A percentile compares a stretch with the other conserved stretches of the same genome.
Evolutionary conservation across 805 yeast genomes (phyloP).

Genomic region (Lipomyces yamadae): DNA sequence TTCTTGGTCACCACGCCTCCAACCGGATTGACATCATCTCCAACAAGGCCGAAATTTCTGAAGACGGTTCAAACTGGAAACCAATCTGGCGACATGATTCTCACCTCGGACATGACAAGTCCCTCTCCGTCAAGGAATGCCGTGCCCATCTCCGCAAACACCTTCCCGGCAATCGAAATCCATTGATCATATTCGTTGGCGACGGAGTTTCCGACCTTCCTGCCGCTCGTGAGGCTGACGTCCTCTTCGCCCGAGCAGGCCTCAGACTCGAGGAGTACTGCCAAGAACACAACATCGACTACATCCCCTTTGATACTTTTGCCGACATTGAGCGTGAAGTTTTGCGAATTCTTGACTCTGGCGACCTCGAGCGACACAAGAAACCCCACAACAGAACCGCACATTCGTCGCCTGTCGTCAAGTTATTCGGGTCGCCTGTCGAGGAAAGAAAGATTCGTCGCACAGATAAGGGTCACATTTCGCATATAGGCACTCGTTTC

Average conservation of each 20-base stretch:
- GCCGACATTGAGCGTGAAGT: conserved; percentile 48
- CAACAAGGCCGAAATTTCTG: conserved; percentile 48
- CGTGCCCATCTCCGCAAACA: conserved; percentile 37
- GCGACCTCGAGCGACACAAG: conserved; percentile 34
- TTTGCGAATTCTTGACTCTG: conserved; percentile 33
- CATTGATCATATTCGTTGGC: conserved; percentile 59
- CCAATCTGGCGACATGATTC: conserved; percentile 52
- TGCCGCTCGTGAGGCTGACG: conserved; percentile 53
- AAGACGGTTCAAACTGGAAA: conserved; percentile 49
- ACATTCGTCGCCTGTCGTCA: not conserved
- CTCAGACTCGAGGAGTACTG: conserved; percentile 51
- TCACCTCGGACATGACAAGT: conserved; percentile 53
- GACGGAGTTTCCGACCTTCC: conserved; percentile 60
- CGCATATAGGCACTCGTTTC: conserved; percentile 25
- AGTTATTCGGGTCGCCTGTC: conserved; percentile 25
- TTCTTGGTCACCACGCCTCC: conserved; percentile 48
- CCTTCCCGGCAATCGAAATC: conserved; percentile 41
- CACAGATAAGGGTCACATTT: conserved; percentile 26
- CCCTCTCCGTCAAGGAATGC: conserved; percentile 49
- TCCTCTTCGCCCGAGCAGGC: conserved; percentile 52
- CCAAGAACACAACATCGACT: conserved; percentile 48
- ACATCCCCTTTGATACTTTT: conserved; percentile 51
- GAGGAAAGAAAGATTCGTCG: conserved; percentile 28
- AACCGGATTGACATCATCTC: conserved; percentile 49
- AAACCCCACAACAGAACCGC: conserved; percentile 32